Evolutionary conservation across 2,329 filamentous ascomycete genomes (phyloP).

Genomic region (Colletotrichum gloeosporioides): DNA sequence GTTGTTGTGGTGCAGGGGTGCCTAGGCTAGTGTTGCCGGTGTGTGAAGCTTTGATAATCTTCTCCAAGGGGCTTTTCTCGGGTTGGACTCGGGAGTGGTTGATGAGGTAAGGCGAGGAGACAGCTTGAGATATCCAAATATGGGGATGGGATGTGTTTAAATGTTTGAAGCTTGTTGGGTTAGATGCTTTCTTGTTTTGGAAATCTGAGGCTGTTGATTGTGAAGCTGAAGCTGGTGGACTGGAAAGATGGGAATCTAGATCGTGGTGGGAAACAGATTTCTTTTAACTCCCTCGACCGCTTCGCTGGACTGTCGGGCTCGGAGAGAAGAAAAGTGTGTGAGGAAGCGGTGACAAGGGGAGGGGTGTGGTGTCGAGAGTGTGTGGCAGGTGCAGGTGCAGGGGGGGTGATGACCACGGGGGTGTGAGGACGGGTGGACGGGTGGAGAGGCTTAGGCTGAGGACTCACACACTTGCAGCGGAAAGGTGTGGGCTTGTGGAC

Average conservation of each 20-base stretch:
- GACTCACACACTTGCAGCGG: slow-evolving; percentile 4
- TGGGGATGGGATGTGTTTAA: not conserved
- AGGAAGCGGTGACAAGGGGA: slow-evolving; percentile 20
- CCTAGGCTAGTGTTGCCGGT: slow-evolving; percentile 17
- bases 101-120: not conserved
- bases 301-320: slow-evolving; percentile 15
- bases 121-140: not conserved
- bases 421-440: not conserved
- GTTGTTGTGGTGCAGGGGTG: slow-evolving; percentile 16
- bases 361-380: not conserved
- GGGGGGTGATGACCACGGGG: slow-evolving; percentile 5
- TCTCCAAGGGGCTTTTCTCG: not conserved
- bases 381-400: slow-evolving; percentile 10
- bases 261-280: slow-evolving; percentile 18
- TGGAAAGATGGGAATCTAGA: not conserved
- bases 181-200: slow-evolving; percentile 11
- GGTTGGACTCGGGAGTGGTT: not conserved
- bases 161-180: not conserved
- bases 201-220: slow-evolving; percentile 8
- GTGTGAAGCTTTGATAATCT: slow-evolving; percentile 14
- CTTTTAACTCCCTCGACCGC: slow-evolving; percentile 18
- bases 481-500: not conserved
- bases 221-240: slow-evolving; percentile 1
- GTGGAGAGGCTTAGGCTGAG: slow-evolving; percentile 5
- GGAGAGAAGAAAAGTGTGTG: slow-evolving; percentile 20